Base-by-base conservation (phyloP, 306 rosid genomes). In the Ormosia semicastrata region DNA sequence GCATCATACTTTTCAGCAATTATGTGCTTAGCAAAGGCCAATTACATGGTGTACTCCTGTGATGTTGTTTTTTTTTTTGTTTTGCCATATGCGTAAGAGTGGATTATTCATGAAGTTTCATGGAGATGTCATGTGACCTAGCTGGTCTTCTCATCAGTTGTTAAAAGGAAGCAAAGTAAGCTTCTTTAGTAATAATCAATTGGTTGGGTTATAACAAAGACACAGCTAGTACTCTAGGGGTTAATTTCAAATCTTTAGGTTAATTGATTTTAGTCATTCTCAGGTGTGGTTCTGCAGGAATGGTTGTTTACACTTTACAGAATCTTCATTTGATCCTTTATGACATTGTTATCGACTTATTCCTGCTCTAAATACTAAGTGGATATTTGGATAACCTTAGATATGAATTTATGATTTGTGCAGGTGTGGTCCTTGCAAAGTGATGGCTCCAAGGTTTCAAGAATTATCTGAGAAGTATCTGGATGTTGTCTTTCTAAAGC, bases 341-440 rank as follows among this genome's bases (percentile, higher is more conserved):
- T 75, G 50, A 53, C 46, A 60, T 7, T 71, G 70, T 75, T 41
- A 33, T 43, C 43, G 24, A 24, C 24, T 24, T 24, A 24, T 24
- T 24, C 33, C 8, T 33, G 39, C 37, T 81, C 65, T 60, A 59
- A 29, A 37, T 70, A 36, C 73, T n/a, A 11, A 70, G 47, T 56
- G 69, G 13, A 78, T 12, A 71, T 66, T 84, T 81, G 50, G 49
- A 81, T 78, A 52, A 60, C 72, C 44, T 62, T 75, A 24, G 54
- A 62, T 71, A 49, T 81, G 34, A 40, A 39, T 54, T 82, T 70
- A 65, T 73, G 81, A 73, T 24, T 11, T 79, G 37, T 66, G 83
- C 86, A 95, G 99, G 99, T 95, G 99, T 59, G 99, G 99, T 47
- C 99, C 98, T 67, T 95, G 99, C 94, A 95, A 93, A 85, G 95